Percentiles rank a stretch among this genome's conserved stretches.
These are phyloP conservation scores for Globisporangium cederbergense DNA, from an alignment of 352 stramenopile species.

Conservation along the genomic window DNA sequence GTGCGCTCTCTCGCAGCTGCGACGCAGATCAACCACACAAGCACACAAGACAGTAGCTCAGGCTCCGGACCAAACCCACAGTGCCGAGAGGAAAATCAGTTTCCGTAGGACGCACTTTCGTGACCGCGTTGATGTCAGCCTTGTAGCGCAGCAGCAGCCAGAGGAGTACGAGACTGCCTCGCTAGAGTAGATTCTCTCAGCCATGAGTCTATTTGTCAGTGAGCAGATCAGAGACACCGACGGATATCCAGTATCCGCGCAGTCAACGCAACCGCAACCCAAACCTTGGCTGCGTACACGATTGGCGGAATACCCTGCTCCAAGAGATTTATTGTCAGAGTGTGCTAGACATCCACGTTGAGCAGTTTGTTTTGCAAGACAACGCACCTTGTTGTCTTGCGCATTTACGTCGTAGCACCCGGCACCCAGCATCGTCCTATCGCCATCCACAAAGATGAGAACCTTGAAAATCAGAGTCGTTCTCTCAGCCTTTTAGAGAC, in stretches of 20 bases:
- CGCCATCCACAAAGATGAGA: not conserved
- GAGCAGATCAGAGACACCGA: not conserved
- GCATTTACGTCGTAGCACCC: constrained; percentile 54
- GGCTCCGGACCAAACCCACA: too few species aligned
- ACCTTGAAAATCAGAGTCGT: not conserved
- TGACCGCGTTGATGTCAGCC: constrained; percentile 50
- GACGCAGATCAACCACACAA: not conserved
- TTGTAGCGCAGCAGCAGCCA: constrained; percentile 53
- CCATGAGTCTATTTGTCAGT: not conserved
- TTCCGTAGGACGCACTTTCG: constrained; percentile 24
- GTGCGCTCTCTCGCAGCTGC: constrained; percentile 44
- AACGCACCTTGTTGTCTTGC: constrained; percentile 35
- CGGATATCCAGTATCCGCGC: not conserved
- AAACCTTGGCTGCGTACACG: constrained; percentile 56
- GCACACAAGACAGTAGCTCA: not conserved
- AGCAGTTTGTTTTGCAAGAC: not conserved
- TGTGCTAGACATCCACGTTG: not conserved
- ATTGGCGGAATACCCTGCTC: constrained; percentile 49
- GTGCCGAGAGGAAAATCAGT: not conserved
- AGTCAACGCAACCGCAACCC: not conserved
- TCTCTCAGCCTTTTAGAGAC: not conserved
- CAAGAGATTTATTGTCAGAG: not conserved
- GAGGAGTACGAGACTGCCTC: constrained; percentile 43
- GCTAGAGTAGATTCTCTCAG: constrained; percentile 15
- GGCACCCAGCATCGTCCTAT: constrained; percentile 41